These are phyloP conservation scores for Atkinsonella hypoxylon DNA, from an alignment of 2,329 filamentous ascomycete genomes.

Conservation along the genomic window DNA sequence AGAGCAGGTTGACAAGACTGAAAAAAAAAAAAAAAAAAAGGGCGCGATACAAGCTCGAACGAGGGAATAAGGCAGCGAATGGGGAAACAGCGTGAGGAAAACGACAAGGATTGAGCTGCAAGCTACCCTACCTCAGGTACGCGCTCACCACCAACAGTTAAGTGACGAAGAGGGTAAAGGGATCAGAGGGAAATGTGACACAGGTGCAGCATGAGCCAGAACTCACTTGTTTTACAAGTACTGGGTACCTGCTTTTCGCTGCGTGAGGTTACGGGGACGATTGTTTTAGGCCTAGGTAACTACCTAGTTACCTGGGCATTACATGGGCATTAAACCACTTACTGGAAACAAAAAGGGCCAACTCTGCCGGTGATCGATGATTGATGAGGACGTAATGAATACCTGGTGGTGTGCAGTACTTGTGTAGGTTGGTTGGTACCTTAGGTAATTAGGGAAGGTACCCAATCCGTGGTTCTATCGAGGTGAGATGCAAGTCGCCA, in stretches of 20 bases:
- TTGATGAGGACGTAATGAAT: neutral
- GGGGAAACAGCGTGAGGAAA: slow-evolving; percentile 8
- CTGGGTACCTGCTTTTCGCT: neutral
- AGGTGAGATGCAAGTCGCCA: neutral
- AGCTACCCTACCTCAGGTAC: slow-evolving; percentile 9
- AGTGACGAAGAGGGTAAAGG: neutral
- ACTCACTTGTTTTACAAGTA: neutral
- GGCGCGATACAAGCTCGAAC: slow-evolving; percentile 10
- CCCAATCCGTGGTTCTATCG: neutral
- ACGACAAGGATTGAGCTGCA: slow-evolving; percentile 9
- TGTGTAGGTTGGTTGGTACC: neutral
- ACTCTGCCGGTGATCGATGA: neutral
- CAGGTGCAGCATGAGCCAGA: neutral
- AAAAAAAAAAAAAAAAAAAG: slow-evolving; percentile 11
- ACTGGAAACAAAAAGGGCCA: neutral
- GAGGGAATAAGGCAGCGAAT: slow-evolving; percentile 10
- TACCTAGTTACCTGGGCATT: too few relatives aligned
- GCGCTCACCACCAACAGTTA: neutral
- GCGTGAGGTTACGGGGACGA: neutral
- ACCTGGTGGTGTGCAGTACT: too few relatives aligned
- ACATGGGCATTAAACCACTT: neutral
- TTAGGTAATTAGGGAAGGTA: neutral
- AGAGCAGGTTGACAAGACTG: slow-evolving; percentile 8
- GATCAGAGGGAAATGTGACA: neutral
- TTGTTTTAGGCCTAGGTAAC: too few relatives aligned